Percentiles rank a stretch among this genome's conserved stretches.
Conservation (phyloP, 2,329 filamentous ascomycete species). For the Alternaria panax region DNA sequence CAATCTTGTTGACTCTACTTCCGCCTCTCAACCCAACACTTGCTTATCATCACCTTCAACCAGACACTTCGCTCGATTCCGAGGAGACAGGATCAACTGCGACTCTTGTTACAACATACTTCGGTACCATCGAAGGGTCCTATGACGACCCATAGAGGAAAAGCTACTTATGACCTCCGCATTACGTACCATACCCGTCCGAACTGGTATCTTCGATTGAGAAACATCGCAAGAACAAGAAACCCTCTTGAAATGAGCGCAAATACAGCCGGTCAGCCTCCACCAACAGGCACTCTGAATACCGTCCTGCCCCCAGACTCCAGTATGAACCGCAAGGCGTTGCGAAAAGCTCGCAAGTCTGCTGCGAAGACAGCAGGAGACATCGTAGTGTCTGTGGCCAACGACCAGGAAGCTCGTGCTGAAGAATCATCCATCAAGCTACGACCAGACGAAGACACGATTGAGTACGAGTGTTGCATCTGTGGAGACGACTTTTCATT, state of each 20-base stretch:
- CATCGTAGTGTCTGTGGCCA: background rate
- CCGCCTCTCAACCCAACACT: background rate
- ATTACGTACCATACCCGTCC: background rate
- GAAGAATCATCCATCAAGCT: background rate
- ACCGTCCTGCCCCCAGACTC: background rate
- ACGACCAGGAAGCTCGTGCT: background rate
- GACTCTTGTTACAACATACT: background rate
- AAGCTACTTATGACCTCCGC: background rate
- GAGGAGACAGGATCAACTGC: background rate
- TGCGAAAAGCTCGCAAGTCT: background rate
- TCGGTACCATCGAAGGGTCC: background rate
- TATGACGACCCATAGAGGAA: background rate
- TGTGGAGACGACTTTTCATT: background rate
- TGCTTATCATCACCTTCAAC: background rate
- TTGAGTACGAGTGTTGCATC: constrained; percentile 7
- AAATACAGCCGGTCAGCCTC: background rate
- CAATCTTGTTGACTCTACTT: background rate
- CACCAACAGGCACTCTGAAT: background rate
- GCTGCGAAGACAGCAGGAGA: background rate
- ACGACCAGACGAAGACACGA: background rate
- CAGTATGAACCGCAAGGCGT: background rate
- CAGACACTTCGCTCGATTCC: background rate
- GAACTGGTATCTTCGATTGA: background rate
- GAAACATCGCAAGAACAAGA: background rate
- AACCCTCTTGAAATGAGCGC: background rate